phyloP scores from a whole-genome alignment of 495 filamentous ascomycete genomes.

The Aspergillus wentii region DNA sequence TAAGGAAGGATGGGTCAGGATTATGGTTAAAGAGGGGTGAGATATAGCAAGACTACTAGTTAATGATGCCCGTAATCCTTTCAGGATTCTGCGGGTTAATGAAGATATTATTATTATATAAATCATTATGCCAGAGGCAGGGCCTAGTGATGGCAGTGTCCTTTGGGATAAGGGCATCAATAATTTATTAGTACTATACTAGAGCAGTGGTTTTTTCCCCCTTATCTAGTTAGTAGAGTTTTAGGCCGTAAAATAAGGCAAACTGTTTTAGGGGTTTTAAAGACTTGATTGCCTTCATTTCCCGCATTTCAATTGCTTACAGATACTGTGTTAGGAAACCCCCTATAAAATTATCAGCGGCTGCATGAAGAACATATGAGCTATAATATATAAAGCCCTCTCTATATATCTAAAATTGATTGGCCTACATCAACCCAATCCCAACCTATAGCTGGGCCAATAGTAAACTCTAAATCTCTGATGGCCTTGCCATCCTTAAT shows the following conservation, averaged over 20 bases:
- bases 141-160: slow-evolving; percentile 20
- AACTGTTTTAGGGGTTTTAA: slow-evolving; percentile 18
- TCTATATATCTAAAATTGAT: slow-evolving; percentile 21
- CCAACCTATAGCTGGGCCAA: slow-evolving; percentile 26
- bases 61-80: slow-evolving; percentile 31
- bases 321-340: slow-evolving; percentile 19
- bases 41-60: slow-evolving; percentile 33
- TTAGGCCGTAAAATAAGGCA: slow-evolving; percentile 28
- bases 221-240: slow-evolving; percentile 24
- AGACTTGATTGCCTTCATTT: slow-evolving; percentile 18
- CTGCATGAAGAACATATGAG: slow-evolving; percentile 5
- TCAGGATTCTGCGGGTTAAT: slow-evolving; percentile 27
- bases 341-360: slow-evolving; percentile 15
- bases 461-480: slow-evolving; percentile 23
- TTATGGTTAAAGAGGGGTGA: slow-evolving; percentile 33
- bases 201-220: slow-evolving; percentile 25
- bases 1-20: slow-evolving; percentile 24
- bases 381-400: slow-evolving; percentile 21
- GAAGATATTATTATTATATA: slow-evolving; percentile 38
- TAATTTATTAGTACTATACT: slow-evolving; percentile 19
- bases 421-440: slow-evolving; percentile 26
- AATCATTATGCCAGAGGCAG: slow-evolving; percentile 35
- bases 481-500: slow-evolving; percentile 18
- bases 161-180: slow-evolving; percentile 22
- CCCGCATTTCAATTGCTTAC: slow-evolving; percentile 22